Evolutionary conservation across 73 alveolate species (phyloP).

Genomic region (Breviolum minutum): DNA sequence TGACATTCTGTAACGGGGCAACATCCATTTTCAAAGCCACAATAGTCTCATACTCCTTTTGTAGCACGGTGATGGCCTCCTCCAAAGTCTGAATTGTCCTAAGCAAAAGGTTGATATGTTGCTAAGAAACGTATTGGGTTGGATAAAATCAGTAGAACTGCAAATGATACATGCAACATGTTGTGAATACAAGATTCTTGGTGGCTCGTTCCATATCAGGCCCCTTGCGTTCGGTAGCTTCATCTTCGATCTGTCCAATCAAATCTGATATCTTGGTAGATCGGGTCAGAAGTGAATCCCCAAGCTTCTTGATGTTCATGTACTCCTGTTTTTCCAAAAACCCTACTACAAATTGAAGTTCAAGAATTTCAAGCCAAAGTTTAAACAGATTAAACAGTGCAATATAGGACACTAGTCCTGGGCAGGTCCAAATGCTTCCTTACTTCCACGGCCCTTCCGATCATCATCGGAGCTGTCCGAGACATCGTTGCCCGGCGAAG

Average conservation of each 20-base stretch:
- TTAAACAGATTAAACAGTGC: background rate
- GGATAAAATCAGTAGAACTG: background rate
- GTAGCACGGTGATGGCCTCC: background rate
- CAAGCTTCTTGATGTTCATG: background rate
- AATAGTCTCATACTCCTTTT: background rate
- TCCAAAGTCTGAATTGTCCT: slow-evolving; percentile 1
- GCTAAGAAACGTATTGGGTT: background rate
- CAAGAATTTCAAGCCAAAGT: too few relatives aligned
- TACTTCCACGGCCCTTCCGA: background rate
- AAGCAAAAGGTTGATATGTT: background rate
- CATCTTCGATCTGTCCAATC: background rate
- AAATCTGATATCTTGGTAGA: background rate
- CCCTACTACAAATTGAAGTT: background rate
- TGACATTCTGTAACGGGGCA: background rate
- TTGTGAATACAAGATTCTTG: background rate
- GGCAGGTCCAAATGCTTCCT: background rate
- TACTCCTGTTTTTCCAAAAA: background rate
- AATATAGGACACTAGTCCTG: background rate
- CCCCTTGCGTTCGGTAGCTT: background rate
- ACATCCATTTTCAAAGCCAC: background rate
- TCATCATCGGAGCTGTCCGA: background rate
- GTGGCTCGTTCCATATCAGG: background rate
- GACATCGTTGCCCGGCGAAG: background rate
- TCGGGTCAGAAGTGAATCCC: slow-evolving; percentile 32
- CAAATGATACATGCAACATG: too few relatives aligned